Conservation (phyloP, 345 rosid species). For the Hibiscus syriacus region DNA sequence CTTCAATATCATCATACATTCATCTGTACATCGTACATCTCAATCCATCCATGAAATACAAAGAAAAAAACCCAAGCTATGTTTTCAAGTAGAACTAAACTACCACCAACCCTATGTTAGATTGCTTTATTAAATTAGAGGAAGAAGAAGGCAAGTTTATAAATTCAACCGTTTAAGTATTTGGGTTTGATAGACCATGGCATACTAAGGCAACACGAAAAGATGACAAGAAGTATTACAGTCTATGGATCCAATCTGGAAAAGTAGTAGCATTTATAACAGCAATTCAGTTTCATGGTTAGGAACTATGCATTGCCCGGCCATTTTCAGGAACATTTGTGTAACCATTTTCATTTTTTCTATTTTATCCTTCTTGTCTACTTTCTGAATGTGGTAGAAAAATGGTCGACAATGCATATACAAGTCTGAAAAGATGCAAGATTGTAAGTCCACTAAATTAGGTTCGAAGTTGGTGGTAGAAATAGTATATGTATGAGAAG, state of each 20-base stretch:
- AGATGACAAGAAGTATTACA: background rate
- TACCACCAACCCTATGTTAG: background rate
- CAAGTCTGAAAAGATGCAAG: background rate
- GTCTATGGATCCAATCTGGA: background rate
- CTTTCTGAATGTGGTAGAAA: background rate
- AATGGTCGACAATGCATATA: background rate
- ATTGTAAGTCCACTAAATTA: background rate
- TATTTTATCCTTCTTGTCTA: background rate
- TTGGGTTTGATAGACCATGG: background rate
- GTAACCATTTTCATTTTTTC: background rate
- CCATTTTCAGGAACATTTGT: background rate
- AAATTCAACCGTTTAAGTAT: background rate
- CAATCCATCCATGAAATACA: background rate
- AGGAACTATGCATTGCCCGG: background rate
- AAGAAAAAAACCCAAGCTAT: background rate
- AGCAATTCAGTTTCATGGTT: background rate
- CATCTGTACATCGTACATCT: background rate
- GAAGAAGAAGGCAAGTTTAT: background rate
- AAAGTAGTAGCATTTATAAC: background rate
- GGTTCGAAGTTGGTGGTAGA: background rate
- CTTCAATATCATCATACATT: background rate
- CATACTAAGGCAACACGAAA: background rate
- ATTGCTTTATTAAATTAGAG: background rate
- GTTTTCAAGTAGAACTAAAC: background rate
- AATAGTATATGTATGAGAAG: background rate